Conservation (phyloP, 495 filamentous ascomycete genomes). For the Haplographium delicatum region DNA sequence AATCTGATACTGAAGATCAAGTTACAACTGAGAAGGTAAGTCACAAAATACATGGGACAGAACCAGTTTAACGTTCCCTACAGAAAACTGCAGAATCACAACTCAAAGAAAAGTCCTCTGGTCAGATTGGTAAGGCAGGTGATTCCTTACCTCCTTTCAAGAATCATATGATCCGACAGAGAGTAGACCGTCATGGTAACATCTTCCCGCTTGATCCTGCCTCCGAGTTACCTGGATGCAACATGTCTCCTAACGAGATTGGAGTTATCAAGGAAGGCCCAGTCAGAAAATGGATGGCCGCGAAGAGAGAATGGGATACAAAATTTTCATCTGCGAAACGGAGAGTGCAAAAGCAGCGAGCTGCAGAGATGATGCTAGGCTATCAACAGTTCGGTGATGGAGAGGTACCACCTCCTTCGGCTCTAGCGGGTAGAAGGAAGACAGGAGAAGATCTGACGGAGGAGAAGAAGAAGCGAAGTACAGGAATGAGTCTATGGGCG, state of each 20-base stretch:
- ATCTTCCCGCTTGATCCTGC: conserved; percentile 60
- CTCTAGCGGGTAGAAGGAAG: conserved; percentile 64
- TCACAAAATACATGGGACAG: background rate
- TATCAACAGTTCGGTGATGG: conserved; percentile 63
- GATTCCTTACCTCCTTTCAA: conserved; percentile 73
- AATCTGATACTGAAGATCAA: conserved; percentile 41
- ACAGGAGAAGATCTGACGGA: conserved; percentile 39
- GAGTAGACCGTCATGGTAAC: conserved; percentile 69
- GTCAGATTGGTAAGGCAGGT: conserved; percentile 70
- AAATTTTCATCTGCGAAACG: conserved; percentile 62
- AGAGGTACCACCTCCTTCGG: conserved; percentile 76
- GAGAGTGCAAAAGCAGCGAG: conserved; percentile 60
- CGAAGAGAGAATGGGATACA: conserved; percentile 63
- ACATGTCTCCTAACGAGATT: conserved; percentile 55
- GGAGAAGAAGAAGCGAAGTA: conserved; percentile 56
- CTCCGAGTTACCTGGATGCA: conserved; percentile 55
- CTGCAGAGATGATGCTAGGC: conserved; percentile 63
- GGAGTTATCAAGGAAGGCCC: conserved; percentile 76
- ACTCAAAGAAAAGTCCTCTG: conserved; percentile 13
- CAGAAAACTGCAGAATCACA: too few relatives aligned
- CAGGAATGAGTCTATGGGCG: conserved; percentile 77
- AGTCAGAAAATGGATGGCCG: conserved; percentile 74
- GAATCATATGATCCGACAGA: conserved; percentile 85
- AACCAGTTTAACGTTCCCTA: background rate
- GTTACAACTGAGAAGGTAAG: conserved; percentile 23